Evolutionary conservation across 1,284 basidiomycete genomes (phyloP).

Genomic region (Cryptococcus sp.): DNA sequence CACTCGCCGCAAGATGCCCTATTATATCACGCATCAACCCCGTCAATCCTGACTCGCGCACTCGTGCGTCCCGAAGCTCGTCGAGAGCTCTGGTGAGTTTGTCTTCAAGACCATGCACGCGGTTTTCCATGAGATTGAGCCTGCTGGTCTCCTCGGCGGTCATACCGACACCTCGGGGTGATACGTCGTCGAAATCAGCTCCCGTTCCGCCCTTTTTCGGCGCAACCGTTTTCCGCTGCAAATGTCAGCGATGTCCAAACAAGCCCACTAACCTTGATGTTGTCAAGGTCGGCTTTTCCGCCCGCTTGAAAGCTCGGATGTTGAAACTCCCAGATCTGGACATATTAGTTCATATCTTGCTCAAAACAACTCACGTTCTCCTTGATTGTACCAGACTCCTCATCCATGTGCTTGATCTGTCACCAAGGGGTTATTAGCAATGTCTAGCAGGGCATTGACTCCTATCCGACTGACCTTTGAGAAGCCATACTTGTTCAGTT

Average conservation of each 20-base stretch:
- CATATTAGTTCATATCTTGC: not conserved
- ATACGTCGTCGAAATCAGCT: conserved; percentile 52
- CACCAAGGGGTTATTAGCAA: not conserved
- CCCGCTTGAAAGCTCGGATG: conserved; percentile 93
- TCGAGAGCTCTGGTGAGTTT: conserved; percentile 34
- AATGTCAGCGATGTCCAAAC: not conserved
- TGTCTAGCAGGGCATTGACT: not conserved
- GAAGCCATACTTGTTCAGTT: conserved; percentile 98
- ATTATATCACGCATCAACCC: conserved; percentile 41
- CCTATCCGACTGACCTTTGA: conserved; percentile 68
- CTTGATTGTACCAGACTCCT: conserved; percentile 43
- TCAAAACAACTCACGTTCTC: conserved; percentile 31
- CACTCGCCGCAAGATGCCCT: conserved; percentile 31
- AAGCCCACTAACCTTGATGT: conserved; percentile 66
- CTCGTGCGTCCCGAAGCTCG: conserved; percentile 32
- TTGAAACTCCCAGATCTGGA: conserved; percentile 89
- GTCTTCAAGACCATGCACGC: conserved; percentile 42
- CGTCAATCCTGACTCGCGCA: conserved; percentile 34
- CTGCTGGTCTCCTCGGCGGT: conserved; percentile 34
- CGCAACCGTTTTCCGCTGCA: conserved; percentile 71
- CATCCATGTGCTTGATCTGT: conserved; percentile 50
- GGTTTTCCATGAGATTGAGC: conserved; percentile 38
- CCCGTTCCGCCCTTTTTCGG: conserved; percentile 53
- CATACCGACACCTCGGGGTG: conserved; percentile 31
- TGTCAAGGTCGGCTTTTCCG: conserved; percentile 79